These are phyloP conservation scores for Rhizophora apiculata DNA, from an alignment of 345 rosid genomes.

Conservation along the genomic window DNA sequence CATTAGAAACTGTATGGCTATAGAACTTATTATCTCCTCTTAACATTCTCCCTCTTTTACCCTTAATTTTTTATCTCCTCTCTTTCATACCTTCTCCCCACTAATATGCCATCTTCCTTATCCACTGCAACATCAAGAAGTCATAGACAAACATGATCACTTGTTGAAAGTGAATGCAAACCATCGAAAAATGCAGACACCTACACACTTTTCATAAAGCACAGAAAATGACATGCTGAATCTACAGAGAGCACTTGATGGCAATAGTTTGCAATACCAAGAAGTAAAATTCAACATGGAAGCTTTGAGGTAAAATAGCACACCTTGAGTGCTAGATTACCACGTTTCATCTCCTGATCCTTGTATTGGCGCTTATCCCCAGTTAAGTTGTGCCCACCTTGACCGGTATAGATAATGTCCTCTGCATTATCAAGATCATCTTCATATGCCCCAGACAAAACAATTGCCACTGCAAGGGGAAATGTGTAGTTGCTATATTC, in stretches of 20 bases:
- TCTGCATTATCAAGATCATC: conserved; percentile 97
- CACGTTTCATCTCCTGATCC: conserved; percentile 68
- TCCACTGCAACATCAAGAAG: too few species aligned
- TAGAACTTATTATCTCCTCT: too few species aligned
- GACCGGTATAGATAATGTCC: conserved; percentile 83
- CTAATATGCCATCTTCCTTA: too few species aligned
- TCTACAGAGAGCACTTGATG: background rate
- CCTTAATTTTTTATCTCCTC: too few species aligned
- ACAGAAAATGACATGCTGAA: too few species aligned
- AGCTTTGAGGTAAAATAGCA: conserved; percentile 16
- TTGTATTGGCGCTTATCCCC: conserved; percentile 83
- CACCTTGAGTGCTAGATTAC: conserved; percentile 92
- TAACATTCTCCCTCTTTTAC: too few species aligned
- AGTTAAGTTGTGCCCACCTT: conserved; percentile 79
- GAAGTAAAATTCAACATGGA: background rate
- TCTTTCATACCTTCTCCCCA: too few species aligned
- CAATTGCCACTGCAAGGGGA: conserved; percentile 73
- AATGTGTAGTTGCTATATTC: conserved; percentile 42
- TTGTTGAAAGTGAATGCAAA: too few species aligned
- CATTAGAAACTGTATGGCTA: too few species aligned
- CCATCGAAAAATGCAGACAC: too few species aligned
- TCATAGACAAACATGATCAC: too few species aligned
- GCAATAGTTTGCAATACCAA: background rate
- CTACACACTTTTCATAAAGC: too few species aligned
- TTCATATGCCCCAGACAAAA: conserved; percentile 90